phyloP scores from a whole-genome alignment of 768 basidiomycete genomes.

The Boletus fagicola region DNA sequence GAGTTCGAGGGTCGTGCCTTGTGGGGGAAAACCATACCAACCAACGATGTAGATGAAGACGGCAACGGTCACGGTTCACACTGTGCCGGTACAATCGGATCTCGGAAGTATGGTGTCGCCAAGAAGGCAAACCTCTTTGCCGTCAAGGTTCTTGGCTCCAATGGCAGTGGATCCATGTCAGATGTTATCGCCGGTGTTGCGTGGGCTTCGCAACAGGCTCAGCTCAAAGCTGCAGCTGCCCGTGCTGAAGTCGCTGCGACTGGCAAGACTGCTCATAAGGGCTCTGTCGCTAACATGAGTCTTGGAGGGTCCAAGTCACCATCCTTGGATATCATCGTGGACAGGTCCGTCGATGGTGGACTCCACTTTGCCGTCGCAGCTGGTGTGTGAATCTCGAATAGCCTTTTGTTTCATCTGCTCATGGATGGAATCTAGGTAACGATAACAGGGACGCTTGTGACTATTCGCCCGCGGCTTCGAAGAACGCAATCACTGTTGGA shows the following conservation, averaged over 20 bases:
- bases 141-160: conserved; percentile 92
- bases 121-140: conserved; percentile 88
- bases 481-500: conserved; percentile 91
- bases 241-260: conserved; percentile 64
- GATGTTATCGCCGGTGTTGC: conserved; percentile 89
- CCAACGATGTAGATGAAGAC: conserved; percentile 81
- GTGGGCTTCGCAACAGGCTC: conserved; percentile 64
- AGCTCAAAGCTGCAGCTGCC: conserved; percentile 56
- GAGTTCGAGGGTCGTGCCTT: conserved; percentile 87
- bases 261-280: conserved; percentile 83
- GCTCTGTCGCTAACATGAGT: conserved; percentile 96
- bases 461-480: conserved; percentile 88
- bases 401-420: background rate
- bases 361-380: conserved; percentile 98
- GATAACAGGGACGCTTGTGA: conserved; percentile 88
- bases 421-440: conserved; percentile 47
- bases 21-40: conserved; percentile 93
- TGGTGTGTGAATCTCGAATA: conserved; percentile 46
- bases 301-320: conserved; percentile 93
- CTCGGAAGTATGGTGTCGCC: conserved; percentile 89
- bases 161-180: conserved; percentile 92
- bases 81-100: conserved; percentile 96
- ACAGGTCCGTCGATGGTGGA: conserved; percentile 77
- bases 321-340: conserved; percentile 80
- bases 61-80: conserved; percentile 96